Percentiles rank a stretch among this genome's conserved stretches.
phyloP scores from a whole-genome alignment of 805 yeast genomes.

The Martiniozyma abietophila region DNA sequence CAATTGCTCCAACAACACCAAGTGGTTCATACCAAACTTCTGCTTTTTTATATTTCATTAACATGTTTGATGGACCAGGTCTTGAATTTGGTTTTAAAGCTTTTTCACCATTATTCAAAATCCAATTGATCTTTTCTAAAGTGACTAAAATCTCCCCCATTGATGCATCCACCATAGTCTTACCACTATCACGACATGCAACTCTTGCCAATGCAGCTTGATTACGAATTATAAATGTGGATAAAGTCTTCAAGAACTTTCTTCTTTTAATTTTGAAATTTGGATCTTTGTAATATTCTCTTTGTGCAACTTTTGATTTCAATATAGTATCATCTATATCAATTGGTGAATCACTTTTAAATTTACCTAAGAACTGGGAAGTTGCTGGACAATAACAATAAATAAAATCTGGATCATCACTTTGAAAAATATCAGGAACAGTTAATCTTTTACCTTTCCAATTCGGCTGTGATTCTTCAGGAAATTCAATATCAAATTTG shows the following conservation, averaged over 20 bases:
- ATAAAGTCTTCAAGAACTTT: slow-evolving; percentile 60
- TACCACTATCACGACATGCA: slow-evolving; percentile 95
- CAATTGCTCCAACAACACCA: slow-evolving; percentile 81
- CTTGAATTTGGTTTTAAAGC: slow-evolving; percentile 63
- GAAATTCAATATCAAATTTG: slow-evolving; percentile 48
- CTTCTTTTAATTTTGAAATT: slow-evolving; percentile 51
- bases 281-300: slow-evolving; percentile 39
- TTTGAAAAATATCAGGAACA: slow-evolving; percentile 49
- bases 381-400: slow-evolving; percentile 95
- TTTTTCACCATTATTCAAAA: slow-evolving; percentile 68
- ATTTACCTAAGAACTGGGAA: slow-evolving; percentile 76
- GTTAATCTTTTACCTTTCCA: slow-evolving; percentile 84
- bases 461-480: slow-evolving; percentile 74
- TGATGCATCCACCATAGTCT: slow-evolving; percentile 90
- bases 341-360: slow-evolving; percentile 48
- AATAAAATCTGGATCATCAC: slow-evolving; percentile 56
- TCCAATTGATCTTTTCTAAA: slow-evolving; percentile 87
- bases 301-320: slow-evolving; percentile 48
- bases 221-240: slow-evolving; percentile 62
- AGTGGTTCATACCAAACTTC: slow-evolving; percentile 91
- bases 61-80: slow-evolving; percentile 78
- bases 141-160: slow-evolving; percentile 97
- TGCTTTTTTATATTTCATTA: slow-evolving; percentile 86
- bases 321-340: slow-evolving; percentile 63
- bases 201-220: slow-evolving; percentile 84